Conservation (phyloP, 495 filamentous ascomycete genomes). For the Penicillium mononematosum region DNA sequence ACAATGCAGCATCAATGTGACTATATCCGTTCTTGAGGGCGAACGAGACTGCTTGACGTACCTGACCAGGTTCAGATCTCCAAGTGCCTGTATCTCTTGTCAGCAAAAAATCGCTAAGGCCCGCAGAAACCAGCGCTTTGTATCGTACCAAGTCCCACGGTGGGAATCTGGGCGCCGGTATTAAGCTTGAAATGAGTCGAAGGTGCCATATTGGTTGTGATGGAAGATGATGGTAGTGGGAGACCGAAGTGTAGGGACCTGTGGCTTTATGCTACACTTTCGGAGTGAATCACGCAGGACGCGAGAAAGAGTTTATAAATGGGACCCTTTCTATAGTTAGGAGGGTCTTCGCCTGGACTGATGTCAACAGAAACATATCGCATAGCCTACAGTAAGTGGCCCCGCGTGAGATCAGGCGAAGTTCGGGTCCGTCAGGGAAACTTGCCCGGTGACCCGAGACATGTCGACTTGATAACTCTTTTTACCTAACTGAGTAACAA, state of each 20-base stretch:
- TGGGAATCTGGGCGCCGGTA: conserved; percentile 64
- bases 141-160: conserved; percentile 65
- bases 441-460: neutral
- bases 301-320: neutral
- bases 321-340: neutral
- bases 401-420: neutral
- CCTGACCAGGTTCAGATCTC: conserved; percentile 24
- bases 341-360: neutral
- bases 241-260: neutral
- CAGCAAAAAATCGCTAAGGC: conserved; percentile 46
- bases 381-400: neutral
- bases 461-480: neutral
- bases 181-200: conserved; percentile 62
- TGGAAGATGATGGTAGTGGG: neutral
- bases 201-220: conserved; percentile 10
- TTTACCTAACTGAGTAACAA: neutral
- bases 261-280: neutral
- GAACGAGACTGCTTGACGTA: conserved; percentile 54
- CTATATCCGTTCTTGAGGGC: conserved; percentile 66
- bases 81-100: conserved; percentile 31
- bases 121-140: neutral
- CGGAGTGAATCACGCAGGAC: neutral
- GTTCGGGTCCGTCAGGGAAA: neutral
- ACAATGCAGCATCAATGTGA: conserved; percentile 76
- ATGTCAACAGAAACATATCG: neutral